Evolutionary conservation across 2,329 filamentous ascomycete species (phyloP).

Genomic region (Fusarium burgessii): DNA sequence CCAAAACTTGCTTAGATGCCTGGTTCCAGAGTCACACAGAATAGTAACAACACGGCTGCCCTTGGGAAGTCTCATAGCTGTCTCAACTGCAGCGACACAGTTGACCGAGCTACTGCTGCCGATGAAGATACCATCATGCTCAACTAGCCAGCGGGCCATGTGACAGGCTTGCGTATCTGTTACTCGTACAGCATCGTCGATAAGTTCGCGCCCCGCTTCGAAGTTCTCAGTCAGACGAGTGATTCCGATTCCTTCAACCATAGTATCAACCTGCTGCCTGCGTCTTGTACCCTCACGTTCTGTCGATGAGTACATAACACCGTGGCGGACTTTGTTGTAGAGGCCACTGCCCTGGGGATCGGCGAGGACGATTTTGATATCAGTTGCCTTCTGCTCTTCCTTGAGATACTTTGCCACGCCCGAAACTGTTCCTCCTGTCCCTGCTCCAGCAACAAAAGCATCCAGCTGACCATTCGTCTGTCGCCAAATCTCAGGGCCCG

Average conservation of each 20-base stretch:
- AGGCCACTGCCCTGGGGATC: slow-evolving; percentile 95
- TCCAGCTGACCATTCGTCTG: slow-evolving; percentile 82
- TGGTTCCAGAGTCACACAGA: slow-evolving; percentile 85
- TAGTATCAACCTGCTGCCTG: slow-evolving; percentile 91
- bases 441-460: slow-evolving; percentile 92
- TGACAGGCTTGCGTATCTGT: slow-evolving; percentile 87
- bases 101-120: slow-evolving; percentile 98
- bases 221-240: slow-evolving; percentile 96
- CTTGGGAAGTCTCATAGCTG: slow-evolving; percentile 71
- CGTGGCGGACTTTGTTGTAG: slow-evolving; percentile 91
- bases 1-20: slow-evolving; percentile 89
- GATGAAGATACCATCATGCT: slow-evolving; percentile 93
- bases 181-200: slow-evolving; percentile 91
- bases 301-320: slow-evolving; percentile 93
- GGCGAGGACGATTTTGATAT: slow-evolving; percentile 81
- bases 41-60: slow-evolving; percentile 81
- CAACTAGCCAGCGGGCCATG: slow-evolving; percentile 97
- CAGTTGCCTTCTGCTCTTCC: slow-evolving; percentile 68
- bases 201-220: slow-evolving; percentile 83
- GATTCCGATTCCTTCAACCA: slow-evolving; percentile 96
- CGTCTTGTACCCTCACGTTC: slow-evolving; percentile 92
- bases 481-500: slow-evolving; percentile 87
- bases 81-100: slow-evolving; percentile 81
- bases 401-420: slow-evolving; percentile 89
- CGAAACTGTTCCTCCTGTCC: slow-evolving; percentile 92